These are phyloP conservation scores for Emmonsiellopsis sp. DNA, from an alignment of 2,329 filamentous ascomycete species.

Conservation along the genomic window DNA sequence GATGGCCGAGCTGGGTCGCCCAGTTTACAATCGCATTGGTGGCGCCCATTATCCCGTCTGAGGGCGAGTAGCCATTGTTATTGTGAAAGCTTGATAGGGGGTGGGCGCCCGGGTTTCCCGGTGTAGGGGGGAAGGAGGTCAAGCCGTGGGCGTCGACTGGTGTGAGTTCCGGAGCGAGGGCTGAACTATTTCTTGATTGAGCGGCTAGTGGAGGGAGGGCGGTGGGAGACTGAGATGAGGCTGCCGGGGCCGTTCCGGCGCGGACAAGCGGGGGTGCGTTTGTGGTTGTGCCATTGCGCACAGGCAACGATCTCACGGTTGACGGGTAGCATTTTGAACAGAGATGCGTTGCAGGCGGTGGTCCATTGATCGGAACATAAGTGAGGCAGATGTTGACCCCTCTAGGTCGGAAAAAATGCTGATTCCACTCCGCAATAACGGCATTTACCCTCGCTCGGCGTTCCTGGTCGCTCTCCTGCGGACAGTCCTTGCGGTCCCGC, in stretches of 20 bases:
- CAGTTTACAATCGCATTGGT: conserved; percentile 13
- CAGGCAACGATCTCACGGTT: conserved; percentile 21
- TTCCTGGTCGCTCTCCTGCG: conserved; percentile 33
- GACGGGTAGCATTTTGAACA: conserved; percentile 34
- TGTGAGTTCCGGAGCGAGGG: conserved; percentile 1
- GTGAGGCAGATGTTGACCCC: conserved; percentile 24
- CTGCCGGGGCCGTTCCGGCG: conserved; percentile 3
- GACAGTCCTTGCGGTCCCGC: conserved; percentile 33
- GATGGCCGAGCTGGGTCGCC: conserved; percentile 26
- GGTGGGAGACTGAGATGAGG: conserved; percentile 4
- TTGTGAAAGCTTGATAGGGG: conserved; percentile 16
- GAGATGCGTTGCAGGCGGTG: conserved; percentile 26
- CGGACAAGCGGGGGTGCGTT: background rate
- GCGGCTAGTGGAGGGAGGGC: conserved; percentile 10
- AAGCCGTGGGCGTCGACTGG: background rate
- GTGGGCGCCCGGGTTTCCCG: background rate
- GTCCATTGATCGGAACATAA: conserved; percentile 26
- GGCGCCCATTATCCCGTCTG: conserved; percentile 16
- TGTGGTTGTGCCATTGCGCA: conserved; percentile 14
- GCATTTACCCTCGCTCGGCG: conserved; percentile 29
- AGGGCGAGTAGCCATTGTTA: conserved; percentile 4
- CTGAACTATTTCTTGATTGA: background rate
- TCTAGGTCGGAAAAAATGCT: conserved; percentile 32
- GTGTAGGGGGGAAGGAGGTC: background rate
- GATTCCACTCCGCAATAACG: conserved; percentile 36